Evolutionary conservation across 2,329 filamentous ascomycete genomes (phyloP).

Genomic region (Sordariomycetes sp.): DNA sequence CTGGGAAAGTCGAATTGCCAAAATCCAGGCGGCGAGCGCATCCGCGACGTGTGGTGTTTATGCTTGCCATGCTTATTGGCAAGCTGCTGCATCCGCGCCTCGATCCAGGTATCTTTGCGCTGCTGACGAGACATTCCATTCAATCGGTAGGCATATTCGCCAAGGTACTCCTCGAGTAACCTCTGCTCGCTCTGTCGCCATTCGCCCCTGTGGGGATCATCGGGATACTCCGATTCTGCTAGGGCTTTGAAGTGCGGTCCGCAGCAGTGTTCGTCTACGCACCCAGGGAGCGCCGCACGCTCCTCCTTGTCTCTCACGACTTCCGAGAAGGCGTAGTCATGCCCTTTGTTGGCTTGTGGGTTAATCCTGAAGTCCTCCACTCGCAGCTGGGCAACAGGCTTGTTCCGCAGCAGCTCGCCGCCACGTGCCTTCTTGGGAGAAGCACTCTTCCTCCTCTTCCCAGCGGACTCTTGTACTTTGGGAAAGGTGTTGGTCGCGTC

Average conservation of each 20-base stretch:
- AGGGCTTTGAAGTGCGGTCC: constrained; percentile 62
- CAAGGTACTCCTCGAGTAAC: constrained; percentile 48
- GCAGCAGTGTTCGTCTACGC: constrained; percentile 68
- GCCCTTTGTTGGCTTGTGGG: constrained; percentile 58
- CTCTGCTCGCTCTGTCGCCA: constrained; percentile 32
- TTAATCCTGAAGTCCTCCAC: constrained; percentile 79
- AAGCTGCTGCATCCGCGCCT: constrained; percentile 64
- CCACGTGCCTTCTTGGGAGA: background rate
- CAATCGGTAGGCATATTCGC: constrained; percentile 49
- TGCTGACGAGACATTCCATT: constrained; percentile 50
- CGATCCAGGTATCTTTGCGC: constrained; percentile 57
- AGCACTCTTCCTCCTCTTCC: background rate
- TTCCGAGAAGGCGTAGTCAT: constrained; percentile 64
- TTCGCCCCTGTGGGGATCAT: constrained; percentile 22
- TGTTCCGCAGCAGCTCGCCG: constrained; percentile 26
- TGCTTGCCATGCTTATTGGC: constrained; percentile 73
- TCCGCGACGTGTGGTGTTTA: constrained; percentile 62
- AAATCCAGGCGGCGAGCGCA: constrained; percentile 72
- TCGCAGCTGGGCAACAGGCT: constrained; percentile 45
- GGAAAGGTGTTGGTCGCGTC: constrained; percentile 2
- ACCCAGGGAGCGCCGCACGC: constrained; percentile 63
- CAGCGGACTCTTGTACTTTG: background rate
- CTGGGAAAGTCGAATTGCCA: constrained; percentile 86
- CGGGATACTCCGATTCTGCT: constrained; percentile 41
- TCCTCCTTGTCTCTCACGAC: constrained; percentile 63